Conservation (phyloP, 345 rosid genomes). For the Turritis glabra region DNA sequence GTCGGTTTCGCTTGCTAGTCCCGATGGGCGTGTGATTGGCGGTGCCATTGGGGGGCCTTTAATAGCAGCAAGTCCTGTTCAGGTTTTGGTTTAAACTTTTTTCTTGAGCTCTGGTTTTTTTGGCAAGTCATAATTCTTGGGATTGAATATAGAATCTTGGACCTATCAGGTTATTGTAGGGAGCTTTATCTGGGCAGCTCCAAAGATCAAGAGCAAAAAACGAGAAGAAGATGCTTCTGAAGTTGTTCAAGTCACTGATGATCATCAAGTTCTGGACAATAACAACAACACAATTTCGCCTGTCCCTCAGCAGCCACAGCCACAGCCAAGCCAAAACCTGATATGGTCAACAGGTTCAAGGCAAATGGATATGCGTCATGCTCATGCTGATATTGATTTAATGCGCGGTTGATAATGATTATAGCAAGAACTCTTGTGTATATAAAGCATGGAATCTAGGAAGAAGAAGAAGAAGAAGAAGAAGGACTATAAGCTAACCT, state of each 20-base stretch:
- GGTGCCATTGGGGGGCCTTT: constrained; percentile 93
- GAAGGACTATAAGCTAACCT: constrained; percentile 38
- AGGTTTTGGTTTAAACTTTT: constrained; percentile 43
- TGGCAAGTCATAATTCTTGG: background rate
- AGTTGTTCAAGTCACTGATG: constrained; percentile 44
- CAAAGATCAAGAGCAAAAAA: constrained; percentile 75
- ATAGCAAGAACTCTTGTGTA: constrained; percentile 20
- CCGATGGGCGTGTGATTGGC: constrained; percentile 92
- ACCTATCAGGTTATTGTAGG: constrained; percentile 78
- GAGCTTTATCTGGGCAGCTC: constrained; percentile 81
- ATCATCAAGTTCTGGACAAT: constrained; percentile 48
- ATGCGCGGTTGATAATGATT: constrained; percentile 76
- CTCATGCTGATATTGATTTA: constrained; percentile 83
- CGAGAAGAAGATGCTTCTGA: constrained; percentile 49
- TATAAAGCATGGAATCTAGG: constrained; percentile 35
- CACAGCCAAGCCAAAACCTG: constrained; percentile 56
- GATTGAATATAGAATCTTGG: constrained; percentile 11
- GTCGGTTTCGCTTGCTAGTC: constrained; percentile 89
- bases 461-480: constrained; percentile 20
- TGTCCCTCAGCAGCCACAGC: constrained; percentile 28
- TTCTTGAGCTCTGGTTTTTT: constrained; percentile 1
- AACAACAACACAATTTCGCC: constrained; percentile 39
- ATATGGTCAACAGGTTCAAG: constrained; percentile 74
- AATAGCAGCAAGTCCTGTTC: constrained; percentile 87
- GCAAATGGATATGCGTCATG: constrained; percentile 63